phyloP scores from a whole-genome alignment of 129 eudicot genomes.

The Flaveria linearis region DNA sequence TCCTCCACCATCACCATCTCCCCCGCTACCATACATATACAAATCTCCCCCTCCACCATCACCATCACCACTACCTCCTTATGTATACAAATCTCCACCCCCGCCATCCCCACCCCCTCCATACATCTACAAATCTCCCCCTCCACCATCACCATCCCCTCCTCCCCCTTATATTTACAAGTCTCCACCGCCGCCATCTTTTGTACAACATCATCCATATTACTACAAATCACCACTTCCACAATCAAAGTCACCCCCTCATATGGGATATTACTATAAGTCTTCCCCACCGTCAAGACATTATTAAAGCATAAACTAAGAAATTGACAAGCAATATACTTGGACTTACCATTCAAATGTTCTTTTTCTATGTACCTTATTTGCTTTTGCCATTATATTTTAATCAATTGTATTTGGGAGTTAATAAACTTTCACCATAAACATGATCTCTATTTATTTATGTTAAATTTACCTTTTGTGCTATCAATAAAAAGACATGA shows the following conservation, averaged over 20 bases:
- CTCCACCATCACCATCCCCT: too few species aligned
- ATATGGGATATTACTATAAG: constrained; percentile 23
- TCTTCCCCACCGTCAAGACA: constrained; percentile 18
- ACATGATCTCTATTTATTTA: not conserved
- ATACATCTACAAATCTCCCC: too few species aligned
- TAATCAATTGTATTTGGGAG: constrained; percentile 17
- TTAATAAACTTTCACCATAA: not conserved
- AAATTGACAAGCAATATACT: not conserved
- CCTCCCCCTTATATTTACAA: too few species aligned
- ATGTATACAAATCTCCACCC: too few species aligned
- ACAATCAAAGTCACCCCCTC: constrained; percentile 7
- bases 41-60: too few species aligned
- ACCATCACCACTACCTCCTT: too few species aligned
- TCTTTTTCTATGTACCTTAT: not conserved
- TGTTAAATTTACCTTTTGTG: not conserved
- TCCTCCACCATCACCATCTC: too few species aligned
- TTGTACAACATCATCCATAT: constrained; percentile 12
- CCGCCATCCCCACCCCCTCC: too few species aligned
- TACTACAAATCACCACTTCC: constrained; percentile 16
- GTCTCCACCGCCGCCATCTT: too few species aligned
- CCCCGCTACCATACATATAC: too few species aligned
- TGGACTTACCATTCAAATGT: not conserved
- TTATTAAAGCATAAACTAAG: constrained; percentile 12
- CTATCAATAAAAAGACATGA: not conserved
- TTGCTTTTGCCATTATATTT: not conserved